These are phyloP conservation scores for Xylaria curta DNA, from an alignment of 495 filamentous ascomycete species.

Conservation along the genomic window DNA sequence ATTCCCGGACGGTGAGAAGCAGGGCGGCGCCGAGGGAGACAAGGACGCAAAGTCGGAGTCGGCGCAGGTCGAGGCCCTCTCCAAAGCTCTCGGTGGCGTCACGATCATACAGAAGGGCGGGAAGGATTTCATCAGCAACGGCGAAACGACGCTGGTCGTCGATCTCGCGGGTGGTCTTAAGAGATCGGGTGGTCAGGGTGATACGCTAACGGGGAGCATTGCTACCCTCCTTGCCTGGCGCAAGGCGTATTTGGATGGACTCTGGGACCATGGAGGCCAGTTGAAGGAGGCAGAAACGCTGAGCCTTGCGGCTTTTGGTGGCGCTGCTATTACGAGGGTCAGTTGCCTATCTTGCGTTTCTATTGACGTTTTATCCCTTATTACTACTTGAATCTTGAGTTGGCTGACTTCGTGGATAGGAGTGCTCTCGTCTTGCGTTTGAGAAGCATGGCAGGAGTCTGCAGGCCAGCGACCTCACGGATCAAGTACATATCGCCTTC, in stretches of 20 bases:
- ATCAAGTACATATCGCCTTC: slow-evolving; percentile 86
- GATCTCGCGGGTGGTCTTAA: slow-evolving; percentile 84
- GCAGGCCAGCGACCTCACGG: slow-evolving; percentile 93
- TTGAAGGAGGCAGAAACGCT: slow-evolving; percentile 69
- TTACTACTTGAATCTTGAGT: neutral
- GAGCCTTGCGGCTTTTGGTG: slow-evolving; percentile 82
- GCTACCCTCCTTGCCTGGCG: slow-evolving; percentile 89
- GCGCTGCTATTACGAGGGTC: slow-evolving; percentile 81
- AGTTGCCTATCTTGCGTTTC: slow-evolving; percentile 28
- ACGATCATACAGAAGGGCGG: slow-evolving; percentile 89
- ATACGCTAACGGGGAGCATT: slow-evolving; percentile 90
- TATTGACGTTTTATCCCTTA: neutral
- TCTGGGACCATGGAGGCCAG: slow-evolving; percentile 78
- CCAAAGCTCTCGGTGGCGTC: slow-evolving; percentile 82
- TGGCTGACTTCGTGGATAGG: slow-evolving; percentile 47
- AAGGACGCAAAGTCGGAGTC: slow-evolving; percentile 51
- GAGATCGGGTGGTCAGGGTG: slow-evolving; percentile 91
- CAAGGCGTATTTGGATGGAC: slow-evolving; percentile 77
- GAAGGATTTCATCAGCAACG: slow-evolving; percentile 87
- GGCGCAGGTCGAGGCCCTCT: slow-evolving; percentile 72
- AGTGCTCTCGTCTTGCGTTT: slow-evolving; percentile 89
- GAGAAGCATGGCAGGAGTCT: slow-evolving; percentile 84
- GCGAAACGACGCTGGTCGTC: slow-evolving; percentile 71
- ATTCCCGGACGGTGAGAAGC: slow-evolving; percentile 54
- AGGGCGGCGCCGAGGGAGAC: slow-evolving; percentile 52